Base-by-base conservation (phyloP, 208 protist genomes). In the Trypanosoma boissoni region DNA sequence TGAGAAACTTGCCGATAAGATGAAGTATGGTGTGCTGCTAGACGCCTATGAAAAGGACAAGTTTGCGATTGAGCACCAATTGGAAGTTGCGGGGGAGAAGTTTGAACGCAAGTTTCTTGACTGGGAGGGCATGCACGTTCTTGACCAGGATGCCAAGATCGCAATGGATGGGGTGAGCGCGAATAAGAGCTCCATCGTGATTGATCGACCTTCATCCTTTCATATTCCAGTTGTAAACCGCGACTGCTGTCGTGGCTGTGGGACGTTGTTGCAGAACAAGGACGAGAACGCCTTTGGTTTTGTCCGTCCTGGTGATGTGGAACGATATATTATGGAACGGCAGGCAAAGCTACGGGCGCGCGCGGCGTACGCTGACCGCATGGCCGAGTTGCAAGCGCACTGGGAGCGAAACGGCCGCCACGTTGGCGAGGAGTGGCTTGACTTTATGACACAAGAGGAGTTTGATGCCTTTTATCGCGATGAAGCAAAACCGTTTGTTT, bases 371-470 rank as follows among this genome's bases (percentile, higher is more conserved):
- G 86, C 86, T 9, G 67, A 78, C n/a, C 90, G 90, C 42, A 94
- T 94, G 86, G 76, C 84, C 21, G 85, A 94, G 70, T 72, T 96
- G 37, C 85, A 93, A 67, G 67, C 77, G 9, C 90, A 96, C 68
- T 96, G 90, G 87, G 64, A 76, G 57, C 94, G 91, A 62, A 65
- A 96, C 71, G 87, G 87, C n/a, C 83, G 86, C n/a, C 78, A 77
- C 46, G 86, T 94, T 12, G 90, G 90, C 1, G 90, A 96, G 72
- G 86, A 96, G 66, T 96, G 90, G 90, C 71, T 96, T 43, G 90
- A 96, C 68, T 96, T 96, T 54, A 96, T 96, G 90, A 96, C 90
- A 16, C 86, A 96, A 62, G 86, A 96, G 29, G 86, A 96, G 74
- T 96, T 96, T 60, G 67, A 94, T 50, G 87, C 87, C 18, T 92